Conservation (phyloP, 768 basidiomycete genomes). For the Leccinum aurantiacum region DNA sequence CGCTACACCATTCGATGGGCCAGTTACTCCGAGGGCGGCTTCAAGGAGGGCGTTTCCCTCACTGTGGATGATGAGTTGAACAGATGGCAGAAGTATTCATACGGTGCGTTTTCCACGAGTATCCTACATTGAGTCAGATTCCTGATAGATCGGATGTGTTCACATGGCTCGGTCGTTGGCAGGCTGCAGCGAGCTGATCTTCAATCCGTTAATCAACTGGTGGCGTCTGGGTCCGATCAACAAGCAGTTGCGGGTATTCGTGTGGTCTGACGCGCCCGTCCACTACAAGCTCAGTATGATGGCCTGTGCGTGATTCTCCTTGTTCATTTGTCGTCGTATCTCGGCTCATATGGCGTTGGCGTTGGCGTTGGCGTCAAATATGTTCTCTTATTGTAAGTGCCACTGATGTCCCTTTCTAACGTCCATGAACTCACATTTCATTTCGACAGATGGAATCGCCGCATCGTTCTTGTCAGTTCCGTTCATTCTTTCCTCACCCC, state of each 20-base stretch:
- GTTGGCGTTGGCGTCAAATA: constrained; percentile 33
- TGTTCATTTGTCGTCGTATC: background rate
- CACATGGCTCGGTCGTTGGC: constrained; percentile 29
- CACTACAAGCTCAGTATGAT: constrained; percentile 76
- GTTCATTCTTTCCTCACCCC: background rate
- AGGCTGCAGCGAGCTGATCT: constrained; percentile 59
- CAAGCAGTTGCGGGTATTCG: constrained; percentile 70
- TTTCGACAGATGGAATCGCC: constrained; percentile 23
- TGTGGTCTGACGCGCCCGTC: constrained; percentile 76
- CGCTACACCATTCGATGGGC: constrained; percentile 53
- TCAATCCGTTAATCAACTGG: constrained; percentile 82
- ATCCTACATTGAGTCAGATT: constrained; percentile 36
- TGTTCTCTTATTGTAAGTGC: constrained; percentile 52
- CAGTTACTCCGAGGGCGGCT: constrained; percentile 83
- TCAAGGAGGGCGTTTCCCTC: constrained; percentile 93
- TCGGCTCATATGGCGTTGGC: constrained; percentile 7
- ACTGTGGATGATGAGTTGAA: constrained; percentile 94
- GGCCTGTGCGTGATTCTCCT: constrained; percentile 41
- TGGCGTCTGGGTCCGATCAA: constrained; percentile 80
- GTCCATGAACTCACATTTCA: background rate
- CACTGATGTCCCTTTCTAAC: constrained; percentile 1
- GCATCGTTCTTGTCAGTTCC: constrained; percentile 33
- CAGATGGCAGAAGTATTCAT: constrained; percentile 88
- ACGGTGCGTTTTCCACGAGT: constrained; percentile 42
- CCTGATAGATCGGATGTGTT: constrained; percentile 13